Conservation (phyloP, 2,329 filamentous ascomycete genomes). For the Amauroascus verrucosus region DNA sequence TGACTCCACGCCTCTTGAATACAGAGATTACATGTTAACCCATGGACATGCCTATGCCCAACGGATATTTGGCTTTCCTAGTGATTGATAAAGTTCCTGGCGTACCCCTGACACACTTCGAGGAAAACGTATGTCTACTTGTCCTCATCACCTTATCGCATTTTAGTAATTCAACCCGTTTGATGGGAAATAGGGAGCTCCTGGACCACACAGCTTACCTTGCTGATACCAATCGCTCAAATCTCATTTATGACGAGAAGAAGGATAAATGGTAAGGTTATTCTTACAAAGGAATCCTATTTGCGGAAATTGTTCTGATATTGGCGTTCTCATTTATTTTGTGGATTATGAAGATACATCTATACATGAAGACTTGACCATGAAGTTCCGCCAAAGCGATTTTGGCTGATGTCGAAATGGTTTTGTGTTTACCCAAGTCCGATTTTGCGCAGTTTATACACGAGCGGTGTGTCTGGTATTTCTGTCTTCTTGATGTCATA, state of each 20-base stretch:
- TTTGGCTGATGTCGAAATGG: too few relatives aligned
- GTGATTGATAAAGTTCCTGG: slow-evolving; percentile 14
- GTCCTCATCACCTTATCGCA: too few relatives aligned
- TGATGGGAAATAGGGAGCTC: slow-evolving; percentile 1
- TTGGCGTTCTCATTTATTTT: neutral
- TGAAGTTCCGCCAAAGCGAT: too few relatives aligned
- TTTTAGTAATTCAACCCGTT: neutral
- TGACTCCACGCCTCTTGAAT: slow-evolving; percentile 4
- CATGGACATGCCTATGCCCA: slow-evolving; percentile 7
- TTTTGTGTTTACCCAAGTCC: too few relatives aligned
- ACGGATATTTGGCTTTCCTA: slow-evolving; percentile 9
- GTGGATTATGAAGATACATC: slow-evolving; percentile 1
- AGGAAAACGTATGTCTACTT: neutral
- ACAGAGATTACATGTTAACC: neutral
- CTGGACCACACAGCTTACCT: neutral
- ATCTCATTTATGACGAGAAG: slow-evolving; percentile 12
- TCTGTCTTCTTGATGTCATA: too few relatives aligned
- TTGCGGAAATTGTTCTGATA: neutral
- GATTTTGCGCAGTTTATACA: too few relatives aligned
- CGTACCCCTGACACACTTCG: slow-evolving; percentile 2
- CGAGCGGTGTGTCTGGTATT: too few relatives aligned
- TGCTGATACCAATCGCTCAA: neutral
- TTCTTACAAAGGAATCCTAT: neutral
- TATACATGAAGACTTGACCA: neutral
- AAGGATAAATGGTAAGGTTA: slow-evolving; percentile 7